These are phyloP conservation scores for Podila verticillata DNA, from an alignment of 192 early-diverging fungal genomes.

Conservation along the genomic window DNA sequence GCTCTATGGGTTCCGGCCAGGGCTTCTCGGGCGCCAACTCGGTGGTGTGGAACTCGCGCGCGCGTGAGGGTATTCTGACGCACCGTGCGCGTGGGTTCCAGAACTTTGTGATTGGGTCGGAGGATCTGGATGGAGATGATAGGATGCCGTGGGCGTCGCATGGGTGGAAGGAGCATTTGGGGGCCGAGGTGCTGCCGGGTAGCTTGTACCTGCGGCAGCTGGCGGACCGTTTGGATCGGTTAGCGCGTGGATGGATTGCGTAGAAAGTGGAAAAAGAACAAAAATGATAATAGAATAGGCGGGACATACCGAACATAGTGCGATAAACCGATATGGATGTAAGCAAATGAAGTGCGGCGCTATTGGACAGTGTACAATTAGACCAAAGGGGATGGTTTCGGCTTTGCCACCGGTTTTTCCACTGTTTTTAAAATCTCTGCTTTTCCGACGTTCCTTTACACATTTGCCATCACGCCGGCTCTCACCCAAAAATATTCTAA, in stretches of 20 bases:
- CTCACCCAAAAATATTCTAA: too few relatives aligned
- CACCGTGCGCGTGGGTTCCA: constrained; percentile 48
- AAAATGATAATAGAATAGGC: background rate
- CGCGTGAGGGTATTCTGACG: constrained; percentile 53
- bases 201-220: constrained; percentile 40
- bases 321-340: background rate
- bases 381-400: too few relatives aligned
- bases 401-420: too few relatives aligned
- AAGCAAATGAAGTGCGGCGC: too few relatives aligned
- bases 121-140: constrained; percentile 26
- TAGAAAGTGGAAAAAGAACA: background rate
- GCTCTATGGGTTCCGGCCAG: constrained; percentile 56
- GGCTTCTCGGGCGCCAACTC: constrained; percentile 58
- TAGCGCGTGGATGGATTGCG: constrained; percentile 24
- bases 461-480: too few relatives aligned
- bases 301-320: too few relatives aligned
- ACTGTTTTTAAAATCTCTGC: too few relatives aligned
- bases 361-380: too few relatives aligned
- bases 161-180: constrained; percentile 49
- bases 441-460: too few relatives aligned
- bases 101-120: constrained; percentile 56
- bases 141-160: constrained; percentile 17
- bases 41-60: constrained; percentile 58
- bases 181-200: constrained; percentile 29
- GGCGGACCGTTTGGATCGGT: constrained; percentile 7